A percentile compares a stretch with the other conserved stretches of the same genome.
Evolutionary conservation across 1,139 yeast genomes (phyloP).

Genomic region (Geotrichum carabidarum): DNA sequence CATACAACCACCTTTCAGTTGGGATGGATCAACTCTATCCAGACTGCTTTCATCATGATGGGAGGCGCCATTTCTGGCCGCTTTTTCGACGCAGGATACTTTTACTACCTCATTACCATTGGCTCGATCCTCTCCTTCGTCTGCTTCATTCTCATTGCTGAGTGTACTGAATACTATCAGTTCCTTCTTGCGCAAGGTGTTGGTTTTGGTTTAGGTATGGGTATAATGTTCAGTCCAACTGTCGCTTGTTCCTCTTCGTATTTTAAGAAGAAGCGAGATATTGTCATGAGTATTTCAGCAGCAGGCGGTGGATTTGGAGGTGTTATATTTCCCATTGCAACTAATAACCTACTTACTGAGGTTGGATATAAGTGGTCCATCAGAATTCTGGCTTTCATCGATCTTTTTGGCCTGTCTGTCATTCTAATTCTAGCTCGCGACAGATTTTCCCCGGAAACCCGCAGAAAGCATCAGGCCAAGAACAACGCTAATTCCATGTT

Average conservation of each 20-base stretch:
- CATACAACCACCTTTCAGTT: constrained; percentile 34
- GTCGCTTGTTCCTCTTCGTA: constrained; percentile 13
- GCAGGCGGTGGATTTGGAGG: constrained; percentile 61
- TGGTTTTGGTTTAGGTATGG: constrained; percentile 45
- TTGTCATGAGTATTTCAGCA: constrained; percentile 52
- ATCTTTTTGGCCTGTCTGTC: constrained; percentile 2
- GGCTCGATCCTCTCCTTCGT: constrained; percentile 47
- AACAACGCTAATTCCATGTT: constrained; percentile 1
- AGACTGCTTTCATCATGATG: constrained; percentile 40
- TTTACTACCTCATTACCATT: constrained; percentile 28
- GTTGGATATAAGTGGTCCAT: constrained; percentile 50
- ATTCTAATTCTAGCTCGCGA: constrained; percentile 4
- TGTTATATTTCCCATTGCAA: constrained; percentile 44
- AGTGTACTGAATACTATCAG: constrained; percentile 46
- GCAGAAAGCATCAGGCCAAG: not conserved
- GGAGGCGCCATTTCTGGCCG: constrained; percentile 47
- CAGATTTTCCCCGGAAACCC: constrained; percentile 4
- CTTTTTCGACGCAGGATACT: constrained; percentile 38
- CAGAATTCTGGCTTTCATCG: constrained; percentile 35
- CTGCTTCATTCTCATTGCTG: constrained; percentile 49
- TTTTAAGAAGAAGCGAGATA: constrained; percentile 48
- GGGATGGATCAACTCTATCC: constrained; percentile 31
- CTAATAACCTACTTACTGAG: constrained; percentile 34
- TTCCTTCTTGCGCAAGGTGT: constrained; percentile 51
- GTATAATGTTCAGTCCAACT: constrained; percentile 12